Base-by-base conservation (phyloP, 1,139 yeast species). In the Citeromyces siamensis region DNA sequence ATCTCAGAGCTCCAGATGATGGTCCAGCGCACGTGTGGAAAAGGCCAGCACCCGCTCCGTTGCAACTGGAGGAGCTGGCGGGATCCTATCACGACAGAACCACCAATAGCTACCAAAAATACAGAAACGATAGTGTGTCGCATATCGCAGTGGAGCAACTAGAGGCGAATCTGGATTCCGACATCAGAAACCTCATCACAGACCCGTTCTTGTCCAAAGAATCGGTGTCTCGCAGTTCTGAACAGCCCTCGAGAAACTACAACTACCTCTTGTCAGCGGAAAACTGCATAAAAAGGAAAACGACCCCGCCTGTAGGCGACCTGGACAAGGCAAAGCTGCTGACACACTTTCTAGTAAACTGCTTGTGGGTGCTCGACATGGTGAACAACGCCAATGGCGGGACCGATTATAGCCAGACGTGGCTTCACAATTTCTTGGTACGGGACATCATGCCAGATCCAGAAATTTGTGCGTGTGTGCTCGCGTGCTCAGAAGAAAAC, bases 341-440 rank as follows among this genome's bases (percentile, higher is more conserved):
- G 17, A 10, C 34, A 9, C 26, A 23, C 12, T 38, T 33, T 32
- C 19, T 32, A 7, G 18, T 18, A 4, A 27, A 26, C 3, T 35
- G 40, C 29, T 28, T 32, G 28, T 39, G 41, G 41, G 22, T 39
- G n/a, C 23, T 39, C 23, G 40, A 40, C 22, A 32, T 36, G 10
- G 18, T 39, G 23, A 34, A 36, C 18, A 40, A 37, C 38, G 38
- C 35, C 34, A 19, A 21, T n/a, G 19, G 23, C 6, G 21, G 16
- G 22, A 20, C 34, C 8, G 35, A 20, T 10, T 35, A 16, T 17
- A 16, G 13, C 8, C 9, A 19, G 14, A 12, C 20, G n/a, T 35
- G 38, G 38, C n/a, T 16, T 17, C 19, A 32, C 32, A 16, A 18
- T 19, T 31, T 35, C 13, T 22, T 35, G 3, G 31, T 35, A 10